Base-by-base conservation (phyloP, 768 basidiomycete genomes). In the Podaxis carcinomalis region DNA sequence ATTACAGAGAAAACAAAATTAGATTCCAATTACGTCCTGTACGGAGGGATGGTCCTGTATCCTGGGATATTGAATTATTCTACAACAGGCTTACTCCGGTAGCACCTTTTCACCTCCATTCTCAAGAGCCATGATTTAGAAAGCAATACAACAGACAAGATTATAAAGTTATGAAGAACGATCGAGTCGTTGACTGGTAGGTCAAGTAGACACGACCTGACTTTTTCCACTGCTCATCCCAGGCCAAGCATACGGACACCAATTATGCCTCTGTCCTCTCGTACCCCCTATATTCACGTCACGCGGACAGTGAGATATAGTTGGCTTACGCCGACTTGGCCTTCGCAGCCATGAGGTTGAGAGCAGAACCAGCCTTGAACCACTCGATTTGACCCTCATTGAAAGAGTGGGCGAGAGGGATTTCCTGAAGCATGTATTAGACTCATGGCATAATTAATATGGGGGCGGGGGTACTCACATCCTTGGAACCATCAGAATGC, bases 351-450 rank as follows among this genome's bases (percentile, higher is more conserved):
- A 89, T 89, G 77, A 94, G 70, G 83, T 95, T 95, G 56, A 96
- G 85, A 16, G 93, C 93, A 66, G 91, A 93, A 44, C 96, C 96
- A 68, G 94, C 94, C 83, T 95, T 95, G 88, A 97, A 98, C 95
- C 96, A 97, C 68, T 85, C 93, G 70, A 97, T 95, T 77, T 97
- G 95, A 51, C 93, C 93, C 75, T 93, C 89, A 72, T 98, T 98
- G 83, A 97, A 98, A 11, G 93, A 91, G 76, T 97, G 94, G 25
- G 92, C 91, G 62, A 95, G 87, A 21, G 82, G 51, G 66, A 96
- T 81, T 69, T 91, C 83, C 81, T 87, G 19, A 25, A 49, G 13
- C 19, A 2, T 11, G 14, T 6, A 25, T 23, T 10, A 25, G 13
- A 13, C 19, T 25, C n/a, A 49, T 23, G 21, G 11, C 11, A 11